Base-by-base conservation (phyloP, 257 asterid species). In the Paraleonurus japonicus region DNA sequence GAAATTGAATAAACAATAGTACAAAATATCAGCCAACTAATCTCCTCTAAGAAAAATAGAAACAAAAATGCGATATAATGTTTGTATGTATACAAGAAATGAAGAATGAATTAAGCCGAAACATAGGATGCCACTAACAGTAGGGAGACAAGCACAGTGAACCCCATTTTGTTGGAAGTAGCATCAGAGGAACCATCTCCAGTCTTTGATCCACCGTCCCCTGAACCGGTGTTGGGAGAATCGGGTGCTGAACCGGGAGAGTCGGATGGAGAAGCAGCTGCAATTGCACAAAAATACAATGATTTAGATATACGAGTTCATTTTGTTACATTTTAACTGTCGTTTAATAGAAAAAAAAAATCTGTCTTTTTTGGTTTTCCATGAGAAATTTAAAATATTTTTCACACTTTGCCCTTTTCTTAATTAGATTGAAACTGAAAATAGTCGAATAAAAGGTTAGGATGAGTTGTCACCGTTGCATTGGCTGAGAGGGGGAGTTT, bases 221-320 rank as follows among this genome's bases (percentile, higher is more conserved):
- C 28, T 53, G 83, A 65, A 55, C 45, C 70, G 32, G 82, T 26
- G 78, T 65, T 74, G 22, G 89, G 88, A 80, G 92, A 58, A 48
- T 74, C 72, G 5, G 88, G 85, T 26, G 87, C 43, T 11, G 87
- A 77, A 17, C 72, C 70, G 19, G 96, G 91, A 57, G 92, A 82
- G 50, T 75, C 87, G 33, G 83, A 60, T 32, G 97, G 96, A 71
- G 97, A 79, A 63, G 74, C 87, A 73, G 77, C 95, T 86, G 85
- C 74, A 69, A 64, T 23, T 11, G 26, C 64, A 70, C 47, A 13
- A 73, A 63, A 54, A 15, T 7, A 28, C 54, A 5, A 61, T 0
- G 32, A 9, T 32, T 59, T 8, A 26, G 17, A 1, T 7, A 35
- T 7, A 35, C 39, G n/a, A n/a, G n/a, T n/a, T n/a, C n/a, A n/a